Conservation (phyloP, 768 basidiomycete genomes). For the Mycena rebaudengoi region DNA sequence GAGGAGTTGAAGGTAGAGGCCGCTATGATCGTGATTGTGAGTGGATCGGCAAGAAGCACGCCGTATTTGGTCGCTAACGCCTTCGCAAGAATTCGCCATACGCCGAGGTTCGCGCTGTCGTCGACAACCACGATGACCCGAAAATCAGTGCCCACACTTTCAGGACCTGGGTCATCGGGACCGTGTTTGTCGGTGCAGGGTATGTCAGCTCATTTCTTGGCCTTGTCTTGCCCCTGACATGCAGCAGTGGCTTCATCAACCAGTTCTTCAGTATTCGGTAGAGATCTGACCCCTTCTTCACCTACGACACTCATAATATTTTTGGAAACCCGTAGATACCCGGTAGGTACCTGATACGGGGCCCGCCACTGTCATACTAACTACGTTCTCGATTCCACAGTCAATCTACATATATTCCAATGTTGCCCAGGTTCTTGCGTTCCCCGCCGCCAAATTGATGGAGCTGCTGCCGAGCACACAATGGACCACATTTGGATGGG, state of each 20-base stretch:
- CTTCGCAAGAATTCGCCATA: slow-evolving; percentile 71
- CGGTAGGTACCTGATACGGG: no score
- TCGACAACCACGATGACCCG: slow-evolving; percentile 61
- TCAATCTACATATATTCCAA: slow-evolving; percentile 27
- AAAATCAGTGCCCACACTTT: slow-evolving; percentile 61
- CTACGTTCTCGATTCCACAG: slow-evolving; percentile 34
- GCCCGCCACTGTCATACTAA: no score
- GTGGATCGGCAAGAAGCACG: no score
- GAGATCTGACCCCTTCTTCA: not conserved
- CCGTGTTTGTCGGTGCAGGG: slow-evolving; percentile 30
- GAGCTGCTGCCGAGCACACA: slow-evolving; percentile 30
- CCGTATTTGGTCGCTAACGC: no score
- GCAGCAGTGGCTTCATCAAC: slow-evolving; percentile 34
- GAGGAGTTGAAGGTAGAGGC: slow-evolving; percentile 37
- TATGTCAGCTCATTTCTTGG: not conserved
- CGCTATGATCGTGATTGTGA: slow-evolving; percentile 33
- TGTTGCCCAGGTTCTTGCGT: slow-evolving; percentile 60
- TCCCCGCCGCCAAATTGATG: slow-evolving; percentile 54
- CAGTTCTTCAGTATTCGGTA: slow-evolving; percentile 41
- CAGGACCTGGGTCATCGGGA: slow-evolving; percentile 49
- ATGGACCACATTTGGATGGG: slow-evolving; percentile 55
- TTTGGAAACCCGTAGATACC: no score
- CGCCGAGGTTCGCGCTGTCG: slow-evolving; percentile 69
- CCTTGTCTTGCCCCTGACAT: not conserved
- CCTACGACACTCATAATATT: not conserved